A percentile compares a stretch with the other conserved stretches of the same genome.
These are phyloP conservation scores for Polysphondylium violaceum DNA, from an alignment of 78 protist genomes.

Conservation along the genomic window DNA sequence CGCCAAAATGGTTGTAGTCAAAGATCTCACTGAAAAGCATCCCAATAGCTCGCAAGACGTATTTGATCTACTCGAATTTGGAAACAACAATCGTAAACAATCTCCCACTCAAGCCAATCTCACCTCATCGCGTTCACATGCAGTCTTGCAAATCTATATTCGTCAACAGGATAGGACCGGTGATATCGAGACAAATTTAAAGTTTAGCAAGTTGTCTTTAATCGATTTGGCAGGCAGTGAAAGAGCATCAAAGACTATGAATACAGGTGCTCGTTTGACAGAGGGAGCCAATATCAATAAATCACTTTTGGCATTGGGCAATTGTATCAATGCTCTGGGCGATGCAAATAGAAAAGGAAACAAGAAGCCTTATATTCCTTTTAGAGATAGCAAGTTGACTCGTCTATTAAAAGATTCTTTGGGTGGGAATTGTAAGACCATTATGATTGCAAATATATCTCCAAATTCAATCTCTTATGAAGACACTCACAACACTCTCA, in stretches of 20 bases:
- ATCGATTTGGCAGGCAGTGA: slow-evolving; percentile 98
- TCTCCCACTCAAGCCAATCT: slow-evolving; percentile 95
- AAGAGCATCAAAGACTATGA: slow-evolving; percentile 89
- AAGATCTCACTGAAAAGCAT: slow-evolving; percentile 53
- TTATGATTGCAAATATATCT: slow-evolving; percentile 95
- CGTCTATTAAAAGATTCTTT: slow-evolving; percentile 96
- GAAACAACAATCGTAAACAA: slow-evolving; percentile 87
- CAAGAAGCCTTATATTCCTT: slow-evolving; percentile 89
- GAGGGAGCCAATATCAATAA: slow-evolving; percentile 98
- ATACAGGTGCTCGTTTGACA: slow-evolving; percentile 84
- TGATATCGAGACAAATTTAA: neutral
- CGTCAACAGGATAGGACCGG: slow-evolving; percentile 21
- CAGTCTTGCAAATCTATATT: slow-evolving; percentile 89
- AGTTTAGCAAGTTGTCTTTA: slow-evolving; percentile 76
- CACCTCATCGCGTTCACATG: slow-evolving; percentile 95
- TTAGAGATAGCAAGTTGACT: slow-evolving; percentile 98
- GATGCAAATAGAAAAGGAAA: slow-evolving; percentile 11
- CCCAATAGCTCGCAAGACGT: slow-evolving; percentile 73
- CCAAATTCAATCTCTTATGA: slow-evolving; percentile 87
- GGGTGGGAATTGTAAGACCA: slow-evolving; percentile 97
- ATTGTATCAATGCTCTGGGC: slow-evolving; percentile 96
- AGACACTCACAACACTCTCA: slow-evolving; percentile 96
- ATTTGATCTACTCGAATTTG: slow-evolving; percentile 82
- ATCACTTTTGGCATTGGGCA: slow-evolving; percentile 96
- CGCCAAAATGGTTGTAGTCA: slow-evolving; percentile 47